phyloP scores from a whole-genome alignment of 2,329 filamentous ascomycete genomes.

The Phialophora verrucosa region DNA sequence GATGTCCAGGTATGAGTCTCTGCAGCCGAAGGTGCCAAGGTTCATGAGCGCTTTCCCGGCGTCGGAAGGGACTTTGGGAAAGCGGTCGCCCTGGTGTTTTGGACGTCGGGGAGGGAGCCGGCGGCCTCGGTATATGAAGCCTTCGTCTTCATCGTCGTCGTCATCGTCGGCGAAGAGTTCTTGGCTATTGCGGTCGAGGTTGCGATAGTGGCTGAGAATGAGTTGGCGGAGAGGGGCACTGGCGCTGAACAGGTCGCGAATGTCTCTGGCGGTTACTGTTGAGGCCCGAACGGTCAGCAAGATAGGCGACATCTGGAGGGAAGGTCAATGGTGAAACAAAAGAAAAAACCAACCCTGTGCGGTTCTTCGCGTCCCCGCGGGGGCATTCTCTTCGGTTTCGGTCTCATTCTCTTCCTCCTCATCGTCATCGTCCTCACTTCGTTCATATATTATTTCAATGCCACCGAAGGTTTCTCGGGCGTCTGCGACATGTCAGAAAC shows the following conservation, averaged over 20 bases:
- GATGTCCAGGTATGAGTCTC: slow-evolving; percentile 60
- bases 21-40: slow-evolving; percentile 77
- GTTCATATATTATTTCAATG: slow-evolving; percentile 38
- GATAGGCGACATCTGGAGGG: background rate
- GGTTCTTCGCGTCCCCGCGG: slow-evolving; percentile 28
- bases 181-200: slow-evolving; percentile 43
- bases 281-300: background rate
- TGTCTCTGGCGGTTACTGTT: slow-evolving; percentile 34
- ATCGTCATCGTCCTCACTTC: slow-evolving; percentile 68
- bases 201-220: slow-evolving; percentile 45
- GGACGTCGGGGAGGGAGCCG: slow-evolving; percentile 56
- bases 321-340: slow-evolving; percentile 2
- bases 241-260: slow-evolving; percentile 28
- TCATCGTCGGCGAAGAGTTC: slow-evolving; percentile 46
- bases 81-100: slow-evolving; percentile 57
- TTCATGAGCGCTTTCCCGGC: slow-evolving; percentile 79
- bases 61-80: slow-evolving; percentile 84
- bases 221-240: slow-evolving; percentile 57
- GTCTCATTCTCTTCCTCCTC: slow-evolving; percentile 67
- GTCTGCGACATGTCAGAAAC: slow-evolving; percentile 28
- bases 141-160: slow-evolving; percentile 43
- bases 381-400: slow-evolving; percentile 43
- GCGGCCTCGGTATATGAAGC: slow-evolving; percentile 45
- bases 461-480: slow-evolving; percentile 35
- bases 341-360: slow-evolving; percentile 20